Evolutionary conservation across 1,284 basidiomycete genomes (phyloP), one percentile per base, ranked within the genome.

Genomic region (Entoloma clypeatum): DNA sequence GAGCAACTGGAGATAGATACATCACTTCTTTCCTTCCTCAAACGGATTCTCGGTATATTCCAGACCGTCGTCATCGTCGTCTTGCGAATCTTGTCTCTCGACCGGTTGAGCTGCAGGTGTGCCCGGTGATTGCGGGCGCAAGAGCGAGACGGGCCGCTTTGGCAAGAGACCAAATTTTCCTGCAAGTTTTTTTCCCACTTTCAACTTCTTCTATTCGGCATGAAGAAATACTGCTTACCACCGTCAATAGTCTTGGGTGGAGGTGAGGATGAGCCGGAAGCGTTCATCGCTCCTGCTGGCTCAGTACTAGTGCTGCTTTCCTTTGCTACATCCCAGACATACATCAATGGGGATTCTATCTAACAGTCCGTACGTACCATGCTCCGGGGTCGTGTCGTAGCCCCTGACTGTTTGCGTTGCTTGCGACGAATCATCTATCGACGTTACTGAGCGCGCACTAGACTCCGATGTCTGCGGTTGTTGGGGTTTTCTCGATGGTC

Each of bases 31-130:
- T 28, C 29, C 41, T 19, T 80, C 77, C 45, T 82, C 79, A 49
- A 83, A 82, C 30, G 80, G 80, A 53, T 76, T 81, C 70, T 82
- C 79, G 8, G 74, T 71, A 54, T 82, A 81, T 58, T 82, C 80
- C 36, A 81, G 55, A 24, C 72, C 75, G 41, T 80, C 75, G 26
- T 42, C 43, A 16, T 44, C 44, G 5, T 72, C 71, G 29, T 73
- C 70, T 34, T 69, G 60, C 39, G 48, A 55, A 41, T 51, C 50
- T 46, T 58, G 52, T 29, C 52, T 41, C 47, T 58, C 44, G 37
- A 55, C 25, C 47, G 53, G 49, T 13, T 25, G 32, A 19, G 49
- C 22, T 17, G 58, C 49, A 26, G 63, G 58, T 7, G 64, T 59
- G 35, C 58, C 55, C 18, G 60, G 53, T 11, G 59, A 55, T 28